Conservation (phyloP, 2,329 filamentous ascomycete genomes). For the Alternaria angustiovoidea region DNA sequence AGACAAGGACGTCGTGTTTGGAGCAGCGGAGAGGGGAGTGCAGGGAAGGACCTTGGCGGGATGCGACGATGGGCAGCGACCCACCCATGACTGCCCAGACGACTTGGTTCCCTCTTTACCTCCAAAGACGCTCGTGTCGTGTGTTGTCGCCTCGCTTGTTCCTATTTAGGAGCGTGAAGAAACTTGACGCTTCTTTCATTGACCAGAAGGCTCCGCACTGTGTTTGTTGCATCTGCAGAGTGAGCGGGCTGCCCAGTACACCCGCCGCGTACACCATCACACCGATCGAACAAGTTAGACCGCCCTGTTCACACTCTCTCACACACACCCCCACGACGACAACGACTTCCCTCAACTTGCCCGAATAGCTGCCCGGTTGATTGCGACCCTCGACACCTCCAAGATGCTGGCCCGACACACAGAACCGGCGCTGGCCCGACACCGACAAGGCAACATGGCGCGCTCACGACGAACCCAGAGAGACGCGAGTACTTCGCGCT, state of each 20-base stretch:
- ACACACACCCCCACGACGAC: background rate
- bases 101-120: constrained; percentile 5
- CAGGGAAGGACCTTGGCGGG: constrained; percentile 12
- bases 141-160: constrained; percentile 4
- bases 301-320: background rate
- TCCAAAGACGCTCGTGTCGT: background rate
- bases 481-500: constrained; percentile 48
- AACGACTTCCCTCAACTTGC: background rate
- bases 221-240: background rate
- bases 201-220: background rate
- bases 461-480: constrained; percentile 45
- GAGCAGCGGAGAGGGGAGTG: background rate
- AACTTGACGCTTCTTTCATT: background rate
- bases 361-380: background rate
- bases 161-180: constrained; percentile 1
- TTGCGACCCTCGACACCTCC: constrained; percentile 5
- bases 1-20: constrained; percentile 4
- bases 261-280: constrained; percentile 17
- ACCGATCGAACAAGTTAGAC: constrained; percentile 4
- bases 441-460: constrained; percentile 32
- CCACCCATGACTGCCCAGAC: constrained; percentile 15
- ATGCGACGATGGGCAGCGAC: constrained; percentile 13
- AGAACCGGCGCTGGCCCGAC: constrained; percentile 10
- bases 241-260: constrained; percentile 5
- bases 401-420: constrained; percentile 18